These are phyloP conservation scores for Hypoxylon lienhwacheense DNA, from an alignment of 495 filamentous ascomycete species.

Conservation along the genomic window DNA sequence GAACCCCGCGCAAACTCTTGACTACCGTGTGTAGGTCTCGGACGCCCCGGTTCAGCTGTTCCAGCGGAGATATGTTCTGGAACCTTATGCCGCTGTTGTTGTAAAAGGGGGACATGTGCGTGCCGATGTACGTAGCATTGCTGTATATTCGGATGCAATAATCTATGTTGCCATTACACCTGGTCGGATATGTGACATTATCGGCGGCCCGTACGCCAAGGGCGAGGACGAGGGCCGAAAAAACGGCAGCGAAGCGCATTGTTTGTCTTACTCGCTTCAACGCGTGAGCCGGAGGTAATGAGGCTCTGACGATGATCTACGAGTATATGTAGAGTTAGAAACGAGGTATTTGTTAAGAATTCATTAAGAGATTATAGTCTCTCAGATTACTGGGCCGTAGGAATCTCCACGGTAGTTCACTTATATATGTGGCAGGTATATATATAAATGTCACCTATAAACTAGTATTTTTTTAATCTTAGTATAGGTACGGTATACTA, in stretches of 20 bases:
- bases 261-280: neutral
- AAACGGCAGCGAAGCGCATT: conserved; percentile 22
- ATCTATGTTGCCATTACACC: conserved; percentile 77
- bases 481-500: too few species aligned
- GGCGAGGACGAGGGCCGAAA: conserved; percentile 28
- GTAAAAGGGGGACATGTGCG: conserved; percentile 80
- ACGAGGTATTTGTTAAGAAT: too few species aligned
- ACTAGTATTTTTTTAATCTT: too few species aligned
- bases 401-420: too few species aligned
- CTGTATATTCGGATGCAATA: conserved; percentile 72
- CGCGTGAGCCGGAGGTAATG: neutral
- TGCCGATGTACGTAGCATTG: conserved; percentile 75
- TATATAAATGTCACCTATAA: too few species aligned
- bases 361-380: too few species aligned
- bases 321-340: conserved; percentile 15
- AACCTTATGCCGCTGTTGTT: conserved; percentile 65
- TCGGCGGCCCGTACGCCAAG: conserved; percentile 39
- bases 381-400: too few species aligned
- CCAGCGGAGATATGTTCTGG: conserved; percentile 62
- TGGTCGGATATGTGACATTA: too few species aligned
- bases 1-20: conserved; percentile 54
- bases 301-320: too few species aligned
- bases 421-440: too few species aligned
- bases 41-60: conserved; percentile 77
- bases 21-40: conserved; percentile 82